Conservation (phyloP, 2,329 filamentous ascomycete genomes). For the Teratosphaeria zuluensis region DNA sequence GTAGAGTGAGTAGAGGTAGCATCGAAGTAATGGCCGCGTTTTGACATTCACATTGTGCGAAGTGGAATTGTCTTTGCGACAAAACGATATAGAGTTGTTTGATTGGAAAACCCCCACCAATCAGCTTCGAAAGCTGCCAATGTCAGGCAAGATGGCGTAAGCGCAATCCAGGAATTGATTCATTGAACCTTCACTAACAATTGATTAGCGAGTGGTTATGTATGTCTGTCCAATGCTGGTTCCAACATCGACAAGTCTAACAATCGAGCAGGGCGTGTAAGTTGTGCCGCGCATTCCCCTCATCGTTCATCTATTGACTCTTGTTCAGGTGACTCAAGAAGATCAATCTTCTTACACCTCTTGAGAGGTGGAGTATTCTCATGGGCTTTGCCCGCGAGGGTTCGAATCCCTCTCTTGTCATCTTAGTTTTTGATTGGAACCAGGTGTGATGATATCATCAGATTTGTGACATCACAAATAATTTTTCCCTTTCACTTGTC, state of each 20-base stretch:
- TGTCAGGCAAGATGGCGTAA: background rate
- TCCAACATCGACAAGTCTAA: background rate
- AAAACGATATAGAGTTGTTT: background rate
- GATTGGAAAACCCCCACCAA: background rate
- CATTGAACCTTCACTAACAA: background rate
- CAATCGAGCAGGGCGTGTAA: background rate
- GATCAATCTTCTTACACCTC: background rate
- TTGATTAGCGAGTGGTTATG: background rate
- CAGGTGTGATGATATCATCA: too few species aligned
- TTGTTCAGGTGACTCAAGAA: background rate
- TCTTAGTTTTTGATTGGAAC: too few species aligned
- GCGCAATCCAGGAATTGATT: background rate
- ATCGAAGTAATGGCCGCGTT: too few species aligned
- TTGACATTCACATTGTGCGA: too few species aligned
- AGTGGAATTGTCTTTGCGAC: background rate
- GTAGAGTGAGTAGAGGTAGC: too few species aligned
- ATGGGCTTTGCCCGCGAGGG: background rate
- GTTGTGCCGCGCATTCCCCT: too few species aligned
- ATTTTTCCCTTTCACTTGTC: too few species aligned
- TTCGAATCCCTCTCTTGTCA: background rate
- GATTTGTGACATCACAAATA: too few species aligned
- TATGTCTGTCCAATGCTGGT: background rate
- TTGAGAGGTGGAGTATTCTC: background rate
- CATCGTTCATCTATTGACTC: too few species aligned
- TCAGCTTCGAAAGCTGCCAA: background rate